Evolutionary conservation across 371 early-diverging fungal genomes (phyloP).

Genomic region (Saksenaea vasiformis): DNA sequence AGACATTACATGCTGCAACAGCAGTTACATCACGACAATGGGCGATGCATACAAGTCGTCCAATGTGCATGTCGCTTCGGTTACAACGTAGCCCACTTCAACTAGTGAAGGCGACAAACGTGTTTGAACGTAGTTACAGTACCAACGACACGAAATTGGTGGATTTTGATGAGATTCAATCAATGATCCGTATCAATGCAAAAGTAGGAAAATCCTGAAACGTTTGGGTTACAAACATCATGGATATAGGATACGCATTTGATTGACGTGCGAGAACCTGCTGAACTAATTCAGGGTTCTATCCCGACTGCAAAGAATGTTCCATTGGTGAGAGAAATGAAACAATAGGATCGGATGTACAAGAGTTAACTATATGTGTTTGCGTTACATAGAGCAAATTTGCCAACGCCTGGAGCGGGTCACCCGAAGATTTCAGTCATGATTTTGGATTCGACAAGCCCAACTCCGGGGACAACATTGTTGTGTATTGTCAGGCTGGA

Average conservation of each 20-base stretch:
- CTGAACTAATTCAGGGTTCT: slow-evolving; percentile 52
- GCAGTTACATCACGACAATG: neutral
- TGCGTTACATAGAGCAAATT: slow-evolving; percentile 47
- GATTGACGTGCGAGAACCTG: slow-evolving; percentile 66
- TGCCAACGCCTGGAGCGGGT: slow-evolving; percentile 46
- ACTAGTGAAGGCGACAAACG: neutral
- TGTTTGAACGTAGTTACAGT: neutral
- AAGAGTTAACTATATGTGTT: slow-evolving; percentile 1
- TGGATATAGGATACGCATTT: slow-evolving; percentile 26
- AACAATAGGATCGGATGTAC: neutral
- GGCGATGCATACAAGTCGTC: neutral
- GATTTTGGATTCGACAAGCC: slow-evolving; percentile 58
- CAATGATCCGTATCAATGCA: neutral
- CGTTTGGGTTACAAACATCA: neutral
- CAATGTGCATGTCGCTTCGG: neutral
- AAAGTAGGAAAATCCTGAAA: neutral
- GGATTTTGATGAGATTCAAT: neutral
- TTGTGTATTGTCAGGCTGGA: slow-evolving; percentile 67
- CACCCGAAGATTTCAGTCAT: slow-evolving; percentile 47
- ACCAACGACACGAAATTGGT: neutral
- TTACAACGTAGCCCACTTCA: neutral
- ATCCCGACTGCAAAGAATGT: slow-evolving; percentile 65
- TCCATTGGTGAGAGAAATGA: slow-evolving; percentile 47
- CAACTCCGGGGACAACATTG: slow-evolving; percentile 34
- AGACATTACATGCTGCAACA: neutral